These are phyloP conservation scores for Cutaneotrichosporon sp. DNA, from an alignment of 1,284 basidiomycete species.

Conservation along the genomic window DNA sequence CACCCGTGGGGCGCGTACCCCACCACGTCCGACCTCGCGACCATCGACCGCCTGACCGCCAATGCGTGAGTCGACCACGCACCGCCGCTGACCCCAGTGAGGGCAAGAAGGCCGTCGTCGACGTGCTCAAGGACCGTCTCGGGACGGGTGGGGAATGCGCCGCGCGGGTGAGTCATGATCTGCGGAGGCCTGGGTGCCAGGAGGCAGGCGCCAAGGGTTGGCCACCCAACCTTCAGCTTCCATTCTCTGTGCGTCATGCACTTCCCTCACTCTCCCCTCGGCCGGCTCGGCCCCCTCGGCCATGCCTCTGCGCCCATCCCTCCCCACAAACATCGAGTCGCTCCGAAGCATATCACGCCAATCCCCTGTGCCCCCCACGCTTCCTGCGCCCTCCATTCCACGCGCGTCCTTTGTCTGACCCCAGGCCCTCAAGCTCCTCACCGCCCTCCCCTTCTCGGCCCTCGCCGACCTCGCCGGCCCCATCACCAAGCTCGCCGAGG, in stretches of 20 bases:
- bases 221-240: too few relatives aligned
- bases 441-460: neutral
- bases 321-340: too few relatives aligned
- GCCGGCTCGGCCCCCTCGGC: too few relatives aligned
- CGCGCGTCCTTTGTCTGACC: neutral
- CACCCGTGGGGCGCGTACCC: neutral
- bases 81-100: neutral
- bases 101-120: neutral
- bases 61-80: neutral
- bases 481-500: conserved; percentile 1
- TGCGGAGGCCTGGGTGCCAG: neutral
- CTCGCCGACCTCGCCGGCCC: conserved; percentile 2
- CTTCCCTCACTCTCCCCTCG: too few relatives aligned
- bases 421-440: conserved; percentile 9
- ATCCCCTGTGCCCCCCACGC: too few relatives aligned
- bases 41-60: neutral
- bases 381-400: too few relatives aligned
- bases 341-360: too few relatives aligned
- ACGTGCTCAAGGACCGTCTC: conserved; percentile 5
- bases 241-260: too few relatives aligned
- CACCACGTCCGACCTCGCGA: neutral
- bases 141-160: neutral
- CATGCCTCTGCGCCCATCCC: too few relatives aligned
- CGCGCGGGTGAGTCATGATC: conserved; percentile 1
- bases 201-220: too few relatives aligned